Percentiles rank a stretch among this genome's conserved stretches.
Conservation (phyloP, 768 basidiomycete species). For the Kwoniella dendrophila region DNA sequence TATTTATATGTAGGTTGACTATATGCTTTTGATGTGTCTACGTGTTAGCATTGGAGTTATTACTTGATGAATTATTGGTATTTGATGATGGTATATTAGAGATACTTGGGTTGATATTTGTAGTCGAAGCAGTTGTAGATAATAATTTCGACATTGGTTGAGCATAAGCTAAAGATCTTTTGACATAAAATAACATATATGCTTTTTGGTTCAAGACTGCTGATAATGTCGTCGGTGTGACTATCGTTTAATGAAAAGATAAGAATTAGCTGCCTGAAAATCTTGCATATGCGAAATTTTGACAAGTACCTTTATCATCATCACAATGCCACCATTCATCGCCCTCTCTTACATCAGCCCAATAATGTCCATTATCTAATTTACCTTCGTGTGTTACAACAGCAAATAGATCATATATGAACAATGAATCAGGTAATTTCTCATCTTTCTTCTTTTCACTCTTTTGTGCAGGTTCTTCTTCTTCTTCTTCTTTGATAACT, state of each 20-base stretch:
- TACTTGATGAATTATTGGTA: too few species aligned
- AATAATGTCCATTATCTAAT: conserved; percentile 93
- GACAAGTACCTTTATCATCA: conserved; percentile 86
- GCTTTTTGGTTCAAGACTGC: conserved; percentile 72
- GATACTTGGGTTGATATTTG: neutral
- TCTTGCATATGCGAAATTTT: too few species aligned
- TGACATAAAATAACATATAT: conserved; percentile 96
- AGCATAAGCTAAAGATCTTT: conserved; percentile 79
- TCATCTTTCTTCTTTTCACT: too few species aligned
- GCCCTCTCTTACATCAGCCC: conserved; percentile 73
- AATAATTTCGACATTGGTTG: conserved; percentile 28
- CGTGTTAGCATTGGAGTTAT: too few species aligned
- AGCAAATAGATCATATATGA: conserved; percentile 86
- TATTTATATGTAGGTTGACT: too few species aligned
- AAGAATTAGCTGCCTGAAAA: too few species aligned
- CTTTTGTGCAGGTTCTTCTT: too few species aligned
- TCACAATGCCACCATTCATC: conserved; percentile 89
- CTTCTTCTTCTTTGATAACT: neutral
- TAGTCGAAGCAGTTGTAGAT: neutral
- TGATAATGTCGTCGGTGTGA: conserved; percentile 69
- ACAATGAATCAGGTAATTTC: conserved; percentile 65
- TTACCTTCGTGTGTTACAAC: conserved; percentile 94
- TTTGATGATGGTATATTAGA: conserved; percentile 4
- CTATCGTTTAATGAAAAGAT: conserved; percentile 45
- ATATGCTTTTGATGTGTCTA: too few species aligned